Base-by-base conservation (phyloP, 495 filamentous ascomycete species). In the Aspergillus affinis region DNA sequence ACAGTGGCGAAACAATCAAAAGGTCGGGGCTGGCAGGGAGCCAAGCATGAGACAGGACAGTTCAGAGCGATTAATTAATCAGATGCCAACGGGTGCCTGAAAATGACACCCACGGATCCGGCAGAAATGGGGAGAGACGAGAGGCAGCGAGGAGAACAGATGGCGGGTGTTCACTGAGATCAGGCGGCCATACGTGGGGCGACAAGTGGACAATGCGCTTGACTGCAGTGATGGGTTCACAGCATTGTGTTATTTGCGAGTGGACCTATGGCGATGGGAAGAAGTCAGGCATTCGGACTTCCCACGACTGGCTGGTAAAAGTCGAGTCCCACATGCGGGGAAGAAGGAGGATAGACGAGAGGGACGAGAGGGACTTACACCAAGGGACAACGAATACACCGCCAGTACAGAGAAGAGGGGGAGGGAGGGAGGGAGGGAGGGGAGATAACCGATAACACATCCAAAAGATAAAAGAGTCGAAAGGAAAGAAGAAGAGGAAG, bases 151-250 rank as follows among this genome's bases (percentile, higher is more conserved):
- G 13, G 10, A 41, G 13, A 20, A 48, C 23, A 19, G 41, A 30
- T 32, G 21, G 54, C 2, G 36, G 13, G 36, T 10, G 21, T 32
- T 52, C 21, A n/a, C 26, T 0, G 45, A 50, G 27, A 50, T 49
- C 17, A 36, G 47, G 55, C 55, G 47, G 23, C 55, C 55, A 58
- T 23, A 58, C 47, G 55, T 15, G 29, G 55, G n/a, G 10, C 46
- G 47, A 58, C 55, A 58, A 58, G 55, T 58, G 55, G 55, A 58
- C 47, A 36, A 36, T 58, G 54, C 54, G 54, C 54, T 45, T 57
- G 44, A 58, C 47, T 50, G 55, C 18, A 52, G 50, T 18, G 50
- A 49, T 48, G 29, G 55, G 54, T 48, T 57, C 54, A 57, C 54
- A 48, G n/a, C 23, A 48, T 18, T 13, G 20, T 19, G 27, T 8